Evolutionary conservation across 2,329 filamentous ascomycete species (phyloP).

Genomic region (Sporothrix luriei): DNA sequence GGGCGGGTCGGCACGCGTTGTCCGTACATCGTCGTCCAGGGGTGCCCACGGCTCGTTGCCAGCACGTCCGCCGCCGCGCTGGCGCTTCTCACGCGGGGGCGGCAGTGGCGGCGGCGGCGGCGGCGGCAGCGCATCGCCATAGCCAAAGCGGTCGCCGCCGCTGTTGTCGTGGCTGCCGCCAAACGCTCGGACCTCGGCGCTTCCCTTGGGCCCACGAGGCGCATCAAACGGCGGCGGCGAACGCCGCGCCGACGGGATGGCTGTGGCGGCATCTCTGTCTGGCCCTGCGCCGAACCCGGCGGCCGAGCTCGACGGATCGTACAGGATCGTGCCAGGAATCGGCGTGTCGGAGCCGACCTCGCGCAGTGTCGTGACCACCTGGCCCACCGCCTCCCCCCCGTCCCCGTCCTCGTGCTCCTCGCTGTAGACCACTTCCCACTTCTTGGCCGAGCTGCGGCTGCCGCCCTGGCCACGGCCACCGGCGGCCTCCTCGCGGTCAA

Average conservation of each 20-base stretch:
- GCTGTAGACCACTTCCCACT: slow-evolving; percentile 76
- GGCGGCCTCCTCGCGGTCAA: slow-evolving; percentile 64
- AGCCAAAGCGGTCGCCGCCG: background rate
- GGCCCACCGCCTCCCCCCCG: slow-evolving; percentile 36
- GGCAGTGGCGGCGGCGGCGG: slow-evolving; percentile 16
- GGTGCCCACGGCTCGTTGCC: background rate
- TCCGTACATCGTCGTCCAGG: slow-evolving; percentile 31
- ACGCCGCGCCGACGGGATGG: background rate
- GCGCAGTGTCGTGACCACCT: slow-evolving; percentile 59
- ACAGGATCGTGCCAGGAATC: slow-evolving; percentile 23
- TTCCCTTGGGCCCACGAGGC: slow-evolving; percentile 41
- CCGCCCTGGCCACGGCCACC: slow-evolving; percentile 41
- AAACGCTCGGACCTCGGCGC: background rate
- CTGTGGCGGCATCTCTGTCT: background rate
- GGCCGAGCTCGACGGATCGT: background rate
- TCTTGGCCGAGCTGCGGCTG: slow-evolving; percentile 44
- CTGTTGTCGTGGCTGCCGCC: background rate
- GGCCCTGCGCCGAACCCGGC: background rate
- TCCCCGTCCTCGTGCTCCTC: slow-evolving; percentile 49
- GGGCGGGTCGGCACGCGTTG: slow-evolving; percentile 49
- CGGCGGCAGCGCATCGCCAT: background rate
- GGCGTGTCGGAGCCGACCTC: slow-evolving; percentile 44
- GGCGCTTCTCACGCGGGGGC: slow-evolving; percentile 10
- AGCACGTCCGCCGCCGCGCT: slow-evolving; percentile 4
- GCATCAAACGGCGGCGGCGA: slow-evolving; percentile 25